A percentile compares a stretch with the other conserved stretches of the same genome.
phyloP scores from a whole-genome alignment of 2,329 filamentous ascomycete species.

The Hypoxylon sp. region DNA sequence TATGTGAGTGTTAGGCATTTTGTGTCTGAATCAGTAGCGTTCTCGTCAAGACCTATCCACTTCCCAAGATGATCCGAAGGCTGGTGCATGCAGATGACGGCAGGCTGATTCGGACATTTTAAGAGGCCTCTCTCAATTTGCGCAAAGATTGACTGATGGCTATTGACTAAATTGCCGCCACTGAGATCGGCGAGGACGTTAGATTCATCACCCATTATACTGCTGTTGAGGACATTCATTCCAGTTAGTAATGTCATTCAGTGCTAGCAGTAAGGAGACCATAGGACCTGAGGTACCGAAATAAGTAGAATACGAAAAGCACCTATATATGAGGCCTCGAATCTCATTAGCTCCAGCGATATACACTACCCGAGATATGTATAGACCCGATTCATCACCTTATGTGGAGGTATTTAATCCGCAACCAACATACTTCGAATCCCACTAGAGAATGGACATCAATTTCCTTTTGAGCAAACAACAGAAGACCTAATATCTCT shows the following conservation, averaged over 20 bases:
- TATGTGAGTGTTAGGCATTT: background rate
- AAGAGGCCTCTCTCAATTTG: background rate
- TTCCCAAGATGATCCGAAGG: background rate
- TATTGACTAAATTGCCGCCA: background rate
- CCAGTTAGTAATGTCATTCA: background rate
- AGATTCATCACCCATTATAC: background rate
- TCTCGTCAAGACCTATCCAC: background rate
- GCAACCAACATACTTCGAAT: too few species aligned
- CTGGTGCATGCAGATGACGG: background rate
- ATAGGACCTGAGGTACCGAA: background rate
- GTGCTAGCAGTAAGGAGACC: background rate
- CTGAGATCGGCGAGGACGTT: background rate
- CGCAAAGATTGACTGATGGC: background rate
- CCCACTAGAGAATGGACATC: too few species aligned
- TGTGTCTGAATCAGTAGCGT: background rate
- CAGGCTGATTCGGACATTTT: background rate
- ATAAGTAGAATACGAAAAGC: too few species aligned
- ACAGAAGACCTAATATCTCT: too few species aligned
- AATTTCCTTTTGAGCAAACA: too few species aligned
- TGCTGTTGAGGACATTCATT: background rate
- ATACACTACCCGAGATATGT: too few species aligned
- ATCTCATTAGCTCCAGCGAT: too few species aligned
- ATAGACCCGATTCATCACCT: too few species aligned
- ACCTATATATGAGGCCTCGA: too few species aligned
- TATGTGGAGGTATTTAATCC: too few species aligned